phyloP scores from a whole-genome alignment of 345 rosid species.

The Gynandropsis gynandra region DNA sequence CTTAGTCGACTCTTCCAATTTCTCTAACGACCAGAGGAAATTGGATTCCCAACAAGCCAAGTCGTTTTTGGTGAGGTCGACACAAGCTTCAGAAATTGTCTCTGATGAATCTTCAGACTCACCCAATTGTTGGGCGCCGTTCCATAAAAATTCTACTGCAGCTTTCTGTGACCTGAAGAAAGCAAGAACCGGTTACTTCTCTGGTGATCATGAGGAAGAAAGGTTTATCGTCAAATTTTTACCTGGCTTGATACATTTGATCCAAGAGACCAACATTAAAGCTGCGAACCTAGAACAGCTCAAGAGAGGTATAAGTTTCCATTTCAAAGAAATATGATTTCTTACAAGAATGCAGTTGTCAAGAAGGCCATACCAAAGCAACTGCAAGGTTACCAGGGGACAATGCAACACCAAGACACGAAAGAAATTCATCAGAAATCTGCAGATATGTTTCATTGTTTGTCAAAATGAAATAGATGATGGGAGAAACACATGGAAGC shows the following conservation, averaged over 20 bases:
- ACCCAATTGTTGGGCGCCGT: slow-evolving; percentile 62
- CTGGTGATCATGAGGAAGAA: neutral
- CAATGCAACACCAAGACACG: slow-evolving; percentile 74
- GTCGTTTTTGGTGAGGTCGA: slow-evolving; percentile 43
- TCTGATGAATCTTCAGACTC: slow-evolving; percentile 27
- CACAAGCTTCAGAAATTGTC: slow-evolving; percentile 32
- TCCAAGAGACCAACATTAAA: slow-evolving; percentile 59
- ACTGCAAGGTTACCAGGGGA: slow-evolving; percentile 78
- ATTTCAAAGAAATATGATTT: slow-evolving; percentile 3
- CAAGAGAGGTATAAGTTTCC: slow-evolving; percentile 15
- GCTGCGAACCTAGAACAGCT: slow-evolving; percentile 62
- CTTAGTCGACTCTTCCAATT: slow-evolving; percentile 36
- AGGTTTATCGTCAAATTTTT: slow-evolving; percentile 10
- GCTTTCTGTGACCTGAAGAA: slow-evolving; percentile 70
- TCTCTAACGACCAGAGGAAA: slow-evolving; percentile 62
- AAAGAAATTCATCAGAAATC: slow-evolving; percentile 68
- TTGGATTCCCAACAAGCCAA: slow-evolving; percentile 58
- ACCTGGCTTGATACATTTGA: slow-evolving; percentile 92
- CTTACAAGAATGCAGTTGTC: slow-evolving; percentile 6
- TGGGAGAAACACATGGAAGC: slow-evolving; percentile 10
- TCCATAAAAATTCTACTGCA: slow-evolving; percentile 82
- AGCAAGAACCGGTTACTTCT: slow-evolving; percentile 6
- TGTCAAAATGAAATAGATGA: slow-evolving; percentile 17
- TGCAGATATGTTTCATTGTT: slow-evolving; percentile 30
- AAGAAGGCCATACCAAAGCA: slow-evolving; percentile 58